Base-by-base conservation (phyloP, 768 basidiomycete genomes). In the Paxillus ammoniavirescens region DNA sequence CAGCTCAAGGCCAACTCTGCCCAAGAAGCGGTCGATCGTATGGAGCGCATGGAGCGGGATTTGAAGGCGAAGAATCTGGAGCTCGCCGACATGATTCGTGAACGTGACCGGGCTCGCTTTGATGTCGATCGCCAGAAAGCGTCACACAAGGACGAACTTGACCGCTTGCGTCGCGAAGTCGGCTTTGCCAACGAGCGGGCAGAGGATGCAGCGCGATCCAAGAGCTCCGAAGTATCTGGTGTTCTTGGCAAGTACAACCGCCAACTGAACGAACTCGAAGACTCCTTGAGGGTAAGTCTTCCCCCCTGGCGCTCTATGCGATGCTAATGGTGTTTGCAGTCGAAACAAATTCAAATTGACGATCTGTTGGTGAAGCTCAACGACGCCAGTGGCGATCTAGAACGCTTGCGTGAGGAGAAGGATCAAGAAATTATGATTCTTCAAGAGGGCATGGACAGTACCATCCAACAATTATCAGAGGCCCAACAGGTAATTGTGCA, bases 41-140 rank as follows among this genome's bases (percentile, higher is more conserved):
- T 99, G 94, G 97, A 98, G 71, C 80, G 95, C 53, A 98, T 98
- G 94, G 97, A 99, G 68, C 80, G 94, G 33, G 97, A 99, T 67
- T 77, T 98, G 62, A 99, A 98, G 74, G 80, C 91, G n/a, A 99
- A 99, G 82, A 99, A 98, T 66, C 72, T 99, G 51, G 97, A 98
- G 70, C 77, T 99, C 17, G 97, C 97, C 21, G 97, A 98, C 67
- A 99, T 99, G 97, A 89, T 99, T 61, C 83, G 96, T 43, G 97
- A 99, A 71, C 85, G 97, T 33, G 97, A 99, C 67, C 81, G 95
- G 52, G 94, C 96, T 35, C 79, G 97, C 42, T 98, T 97, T 64
- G 97, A 99, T 60, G 76, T 98, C 21, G 97, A 99, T 66, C 80
- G 97, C 18, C 82, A 92, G 67, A 98, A 96, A 74, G 83, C 92